Conservation (phyloP, 2,329 filamentous ascomycete genomes). For the Aspergillus ustus region DNA sequence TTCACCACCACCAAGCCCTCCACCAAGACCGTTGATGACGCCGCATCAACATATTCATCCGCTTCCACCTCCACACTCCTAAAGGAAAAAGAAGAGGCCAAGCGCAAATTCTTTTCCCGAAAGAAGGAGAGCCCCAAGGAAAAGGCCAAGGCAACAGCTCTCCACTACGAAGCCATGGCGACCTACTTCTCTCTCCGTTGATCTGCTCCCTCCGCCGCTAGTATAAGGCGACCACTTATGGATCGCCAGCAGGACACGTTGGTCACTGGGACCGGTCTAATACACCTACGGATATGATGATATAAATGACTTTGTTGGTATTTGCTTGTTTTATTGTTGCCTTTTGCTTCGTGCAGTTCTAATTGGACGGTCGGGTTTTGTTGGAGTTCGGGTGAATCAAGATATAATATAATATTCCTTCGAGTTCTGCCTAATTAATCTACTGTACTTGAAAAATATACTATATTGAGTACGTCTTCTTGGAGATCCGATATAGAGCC, state of each 20-base stretch:
- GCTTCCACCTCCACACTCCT: conserved; percentile 7
- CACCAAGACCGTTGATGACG: conserved; percentile 10
- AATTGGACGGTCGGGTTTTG: not conserved
- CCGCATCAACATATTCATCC: conserved; percentile 11
- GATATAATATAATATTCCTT: not conserved
- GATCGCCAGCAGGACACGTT: not conserved
- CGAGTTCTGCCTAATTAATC: not conserved
- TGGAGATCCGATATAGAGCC: no score
- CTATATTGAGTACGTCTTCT: not conserved
- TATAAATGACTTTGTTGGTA: not conserved
- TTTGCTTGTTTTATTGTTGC: not conserved
- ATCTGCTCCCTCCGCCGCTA: not conserved
- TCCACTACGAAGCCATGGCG: conserved; percentile 15
- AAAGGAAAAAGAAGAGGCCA: conserved; percentile 15
- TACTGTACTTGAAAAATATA: not conserved
- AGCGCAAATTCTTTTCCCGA: conserved; percentile 9
- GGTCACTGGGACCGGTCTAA: not conserved
- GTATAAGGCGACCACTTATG: not conserved
- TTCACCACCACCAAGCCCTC: conserved; percentile 8
- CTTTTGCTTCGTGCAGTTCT: not conserved
- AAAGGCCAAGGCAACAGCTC: conserved; percentile 9
- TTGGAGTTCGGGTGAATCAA: not conserved
- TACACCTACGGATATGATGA: not conserved
- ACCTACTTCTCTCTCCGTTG: conserved; percentile 11
- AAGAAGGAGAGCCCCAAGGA: conserved; percentile 2